These are phyloP conservation scores for Diaporthe vexans DNA, from an alignment of 2,329 filamentous ascomycete species.

Conservation along the genomic window DNA sequence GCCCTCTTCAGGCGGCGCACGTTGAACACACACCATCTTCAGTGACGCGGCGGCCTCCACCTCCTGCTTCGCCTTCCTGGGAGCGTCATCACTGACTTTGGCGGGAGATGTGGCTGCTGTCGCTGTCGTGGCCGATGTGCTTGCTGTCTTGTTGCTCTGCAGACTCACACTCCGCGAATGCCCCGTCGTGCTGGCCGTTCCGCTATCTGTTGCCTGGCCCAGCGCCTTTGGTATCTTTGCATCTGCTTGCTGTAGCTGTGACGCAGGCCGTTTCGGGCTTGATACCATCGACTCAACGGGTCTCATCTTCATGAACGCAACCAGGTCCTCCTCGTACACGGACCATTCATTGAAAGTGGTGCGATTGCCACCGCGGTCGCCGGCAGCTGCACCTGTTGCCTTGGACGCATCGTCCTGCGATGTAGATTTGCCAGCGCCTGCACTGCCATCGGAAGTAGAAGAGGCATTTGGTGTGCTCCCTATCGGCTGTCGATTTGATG, in stretches of 20 bases:
- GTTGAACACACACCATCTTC: slow-evolving; percentile 42
- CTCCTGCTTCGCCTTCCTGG: slow-evolving; percentile 21
- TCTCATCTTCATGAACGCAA: slow-evolving; percentile 40
- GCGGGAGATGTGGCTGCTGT: slow-evolving; percentile 14
- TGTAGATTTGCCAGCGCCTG: not conserved
- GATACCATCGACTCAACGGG: slow-evolving; percentile 26
- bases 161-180: slow-evolving; percentile 37
- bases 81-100: not conserved
- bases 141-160: slow-evolving; percentile 31
- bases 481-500: slow-evolving; percentile 32
- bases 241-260: not conserved
- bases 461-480: slow-evolving; percentile 1
- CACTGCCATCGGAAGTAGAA: not conserved
- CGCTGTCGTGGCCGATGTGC: slow-evolving; percentile 21
- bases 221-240: slow-evolving; percentile 9
- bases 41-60: slow-evolving; percentile 41
- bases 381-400: not conserved
- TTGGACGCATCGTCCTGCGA: slow-evolving; percentile 9
- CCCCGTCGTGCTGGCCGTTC: slow-evolving; percentile 10
- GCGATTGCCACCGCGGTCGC: slow-evolving; percentile 9
- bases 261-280: not conserved
- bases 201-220: not conserved
- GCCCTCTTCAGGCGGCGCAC: not conserved
- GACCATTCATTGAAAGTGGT: slow-evolving; percentile 41
- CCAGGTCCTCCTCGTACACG: slow-evolving; percentile 41